These are phyloP conservation scores for Alternaria sp. DNA, from an alignment of 2,329 filamentous ascomycete genomes.

Conservation along the genomic window DNA sequence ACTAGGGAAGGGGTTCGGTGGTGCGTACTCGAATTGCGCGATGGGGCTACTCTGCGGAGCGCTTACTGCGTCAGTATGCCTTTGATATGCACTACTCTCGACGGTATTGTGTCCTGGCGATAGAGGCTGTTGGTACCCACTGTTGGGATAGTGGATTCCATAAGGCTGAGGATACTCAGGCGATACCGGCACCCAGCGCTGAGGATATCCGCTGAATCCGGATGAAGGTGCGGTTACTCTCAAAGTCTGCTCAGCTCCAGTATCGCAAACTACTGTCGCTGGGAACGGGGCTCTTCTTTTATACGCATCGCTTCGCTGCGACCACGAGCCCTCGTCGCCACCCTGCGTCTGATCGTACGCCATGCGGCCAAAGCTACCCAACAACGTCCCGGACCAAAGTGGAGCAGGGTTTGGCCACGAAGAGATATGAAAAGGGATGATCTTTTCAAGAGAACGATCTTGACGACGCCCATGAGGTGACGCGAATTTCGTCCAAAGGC, in stretches of 20 bases:
- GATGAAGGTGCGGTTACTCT: not conserved
- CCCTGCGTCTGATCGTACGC: slow-evolving; percentile 2
- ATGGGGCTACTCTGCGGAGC: not conserved
- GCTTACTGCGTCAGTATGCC: not conserved
- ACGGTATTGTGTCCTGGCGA: not conserved
- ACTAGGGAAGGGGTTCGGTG: not conserved
- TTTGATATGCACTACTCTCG: not conserved
- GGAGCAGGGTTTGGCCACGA: not conserved
- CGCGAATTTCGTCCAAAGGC: not conserved
- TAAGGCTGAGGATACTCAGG: not conserved
- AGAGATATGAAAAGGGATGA: not conserved
- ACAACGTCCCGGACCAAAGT: not conserved
- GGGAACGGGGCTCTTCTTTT: not conserved
- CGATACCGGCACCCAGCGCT: not conserved
- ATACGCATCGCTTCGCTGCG: not conserved
- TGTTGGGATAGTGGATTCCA: not conserved
- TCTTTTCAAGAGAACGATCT: not conserved
- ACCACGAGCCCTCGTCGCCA: not conserved
- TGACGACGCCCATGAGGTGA: not conserved
- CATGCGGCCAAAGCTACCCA: not conserved
- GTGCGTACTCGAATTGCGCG: not conserved
- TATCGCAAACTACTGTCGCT: not conserved
- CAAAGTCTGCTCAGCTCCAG: not conserved
- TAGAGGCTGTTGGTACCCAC: not conserved
- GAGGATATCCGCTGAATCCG: not conserved